These are phyloP conservation scores for Arabidopsis arenosa DNA, from an alignment of 345 rosid species.

Conservation along the genomic window DNA sequence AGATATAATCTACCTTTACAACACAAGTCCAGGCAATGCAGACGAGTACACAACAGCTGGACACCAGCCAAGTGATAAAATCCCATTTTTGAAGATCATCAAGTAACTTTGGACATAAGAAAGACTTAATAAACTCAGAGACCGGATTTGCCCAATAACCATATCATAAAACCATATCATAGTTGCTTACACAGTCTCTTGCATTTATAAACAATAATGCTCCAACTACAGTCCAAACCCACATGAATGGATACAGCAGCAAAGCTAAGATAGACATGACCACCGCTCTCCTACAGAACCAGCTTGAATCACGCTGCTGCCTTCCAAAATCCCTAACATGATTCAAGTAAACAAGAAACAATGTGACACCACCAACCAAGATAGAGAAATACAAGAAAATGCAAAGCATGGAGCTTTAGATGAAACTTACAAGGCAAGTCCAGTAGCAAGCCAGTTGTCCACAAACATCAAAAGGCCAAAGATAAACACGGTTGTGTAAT, in stretches of 20 bases:
- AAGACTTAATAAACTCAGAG: conserved; percentile 9
- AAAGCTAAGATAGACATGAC: conserved; percentile 72
- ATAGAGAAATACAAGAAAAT: neutral
- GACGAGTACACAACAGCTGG: conserved; percentile 81
- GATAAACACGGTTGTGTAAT: too few relatives aligned
- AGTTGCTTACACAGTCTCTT: conserved; percentile 67
- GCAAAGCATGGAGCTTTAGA: too few relatives aligned
- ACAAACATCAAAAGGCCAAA: too few relatives aligned
- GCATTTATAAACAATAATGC: conserved; percentile 77
- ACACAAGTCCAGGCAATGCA: conserved; percentile 70
- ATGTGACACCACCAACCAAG: neutral
- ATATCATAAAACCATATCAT: neutral
- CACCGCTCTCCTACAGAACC: conserved; percentile 78
- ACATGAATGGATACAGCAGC: conserved; percentile 78
- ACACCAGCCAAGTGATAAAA: conserved; percentile 83
- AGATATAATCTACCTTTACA: conserved; percentile 57
- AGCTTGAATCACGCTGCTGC: conserved; percentile 83
- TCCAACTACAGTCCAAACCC: conserved; percentile 90
- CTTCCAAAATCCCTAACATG: conserved; percentile 79
- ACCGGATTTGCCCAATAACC: neutral
- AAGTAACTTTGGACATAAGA: conserved; percentile 59
- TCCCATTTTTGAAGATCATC: conserved; percentile 94
- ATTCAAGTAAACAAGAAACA: conserved; percentile 16
- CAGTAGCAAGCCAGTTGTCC: too few relatives aligned
- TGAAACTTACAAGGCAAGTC: too few relatives aligned